Conservation (phyloP, 2,329 filamentous ascomycete species). For the Cordyceps javanica region DNA sequence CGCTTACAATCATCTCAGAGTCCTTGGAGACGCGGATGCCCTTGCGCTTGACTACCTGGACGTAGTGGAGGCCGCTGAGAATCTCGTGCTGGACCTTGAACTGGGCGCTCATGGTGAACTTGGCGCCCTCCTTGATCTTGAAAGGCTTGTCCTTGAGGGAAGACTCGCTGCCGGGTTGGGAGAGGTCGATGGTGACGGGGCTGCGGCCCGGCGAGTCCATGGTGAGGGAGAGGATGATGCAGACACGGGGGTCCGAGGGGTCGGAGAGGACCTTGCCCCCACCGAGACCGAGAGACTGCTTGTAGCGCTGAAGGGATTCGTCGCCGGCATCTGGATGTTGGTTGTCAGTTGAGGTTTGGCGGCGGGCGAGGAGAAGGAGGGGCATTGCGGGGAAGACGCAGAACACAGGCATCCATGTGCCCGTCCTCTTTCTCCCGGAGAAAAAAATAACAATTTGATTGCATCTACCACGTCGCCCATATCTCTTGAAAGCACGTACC, state of each 20-base stretch:
- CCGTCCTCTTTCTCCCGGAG: not conserved
- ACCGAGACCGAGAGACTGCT: constrained; percentile 85
- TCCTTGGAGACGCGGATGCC: constrained; percentile 84
- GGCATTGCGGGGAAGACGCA: not conserved
- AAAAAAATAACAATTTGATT: not conserved
- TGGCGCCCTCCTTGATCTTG: constrained; percentile 91
- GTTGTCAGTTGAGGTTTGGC: not conserved
- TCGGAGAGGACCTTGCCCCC: constrained; percentile 67
- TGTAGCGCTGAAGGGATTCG: constrained; percentile 95
- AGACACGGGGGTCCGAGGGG: constrained; percentile 77
- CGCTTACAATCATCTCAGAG: constrained; percentile 89
- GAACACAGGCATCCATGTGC: not conserved
- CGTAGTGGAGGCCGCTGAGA: constrained; percentile 88
- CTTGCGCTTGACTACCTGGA: constrained; percentile 89
- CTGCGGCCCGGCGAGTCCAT: constrained; percentile 77
- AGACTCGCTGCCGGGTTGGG: constrained; percentile 63
- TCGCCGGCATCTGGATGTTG: constrained; percentile 58
- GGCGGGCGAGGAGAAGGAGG: not conserved
- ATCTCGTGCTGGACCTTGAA: constrained; percentile 98
- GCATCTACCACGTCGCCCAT: no score
- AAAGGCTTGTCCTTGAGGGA: constrained; percentile 88
- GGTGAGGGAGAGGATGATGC: constrained; percentile 86
- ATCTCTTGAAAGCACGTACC: constrained; percentile 49
- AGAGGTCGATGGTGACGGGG: constrained; percentile 86
- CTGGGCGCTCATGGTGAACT: constrained; percentile 87